phyloP scores from a whole-genome alignment of 768 basidiomycete species.

The Rhizopogon vinicolor region DNA sequence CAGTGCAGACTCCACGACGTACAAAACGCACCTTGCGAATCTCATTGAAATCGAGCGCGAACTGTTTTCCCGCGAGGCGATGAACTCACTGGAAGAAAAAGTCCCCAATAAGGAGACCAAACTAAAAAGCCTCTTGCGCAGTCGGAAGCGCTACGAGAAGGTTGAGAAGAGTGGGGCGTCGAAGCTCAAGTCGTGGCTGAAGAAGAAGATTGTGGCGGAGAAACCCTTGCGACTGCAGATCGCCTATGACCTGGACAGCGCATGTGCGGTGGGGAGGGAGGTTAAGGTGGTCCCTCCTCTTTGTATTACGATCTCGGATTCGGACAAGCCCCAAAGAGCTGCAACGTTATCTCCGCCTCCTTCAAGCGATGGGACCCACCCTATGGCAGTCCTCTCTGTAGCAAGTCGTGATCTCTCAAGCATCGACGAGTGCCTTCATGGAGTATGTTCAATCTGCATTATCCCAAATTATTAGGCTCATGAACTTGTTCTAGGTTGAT shows the following conservation, averaged over 20 bases:
- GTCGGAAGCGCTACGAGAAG: constrained; percentile 32
- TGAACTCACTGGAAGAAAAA: constrained; percentile 19
- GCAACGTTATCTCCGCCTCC: constrained; percentile 6
- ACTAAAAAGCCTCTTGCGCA: constrained; percentile 39
- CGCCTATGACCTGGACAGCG: constrained; percentile 36
- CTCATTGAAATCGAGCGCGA: constrained; percentile 32
- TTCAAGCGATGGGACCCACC: constrained; percentile 30
- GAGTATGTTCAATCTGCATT: constrained; percentile 35
- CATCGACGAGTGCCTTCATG: constrained; percentile 49
- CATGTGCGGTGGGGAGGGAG: constrained; percentile 35
- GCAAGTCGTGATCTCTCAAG: constrained; percentile 52
- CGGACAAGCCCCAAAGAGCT: constrained; percentile 11
- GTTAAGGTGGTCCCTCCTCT: constrained; percentile 24
- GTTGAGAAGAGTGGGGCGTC: constrained; percentile 34
- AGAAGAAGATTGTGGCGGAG: constrained; percentile 46
- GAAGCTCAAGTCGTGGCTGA: constrained; percentile 60
- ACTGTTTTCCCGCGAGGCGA: constrained; percentile 20
- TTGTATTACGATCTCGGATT: constrained; percentile 17
- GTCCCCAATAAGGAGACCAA: constrained; percentile 27
- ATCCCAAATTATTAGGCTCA: constrained; percentile 4
- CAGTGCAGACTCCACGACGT: constrained; percentile 31
- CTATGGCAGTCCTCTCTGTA: constrained; percentile 45
- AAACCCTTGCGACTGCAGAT: constrained; percentile 34
- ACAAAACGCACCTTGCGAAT: constrained; percentile 29
- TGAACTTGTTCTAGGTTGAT: constrained; percentile 39